Percentiles rank a stretch among this genome's conserved stretches.
These are phyloP conservation scores for Eucalyptus tenuipes DNA, from an alignment of 345 rosid species.

Conservation along the genomic window DNA sequence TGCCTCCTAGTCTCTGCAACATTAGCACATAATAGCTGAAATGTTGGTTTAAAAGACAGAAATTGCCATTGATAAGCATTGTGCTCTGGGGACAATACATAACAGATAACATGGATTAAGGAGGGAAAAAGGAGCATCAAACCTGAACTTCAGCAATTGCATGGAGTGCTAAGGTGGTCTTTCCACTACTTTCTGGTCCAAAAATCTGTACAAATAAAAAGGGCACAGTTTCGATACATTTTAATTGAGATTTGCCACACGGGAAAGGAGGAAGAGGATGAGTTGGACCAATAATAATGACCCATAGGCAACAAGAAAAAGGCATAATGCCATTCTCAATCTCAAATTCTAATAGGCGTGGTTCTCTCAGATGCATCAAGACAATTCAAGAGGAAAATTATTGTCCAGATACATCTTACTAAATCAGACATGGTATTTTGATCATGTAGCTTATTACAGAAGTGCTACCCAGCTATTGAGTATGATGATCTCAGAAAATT, in stretches of 20 bases:
- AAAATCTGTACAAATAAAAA: constrained; percentile 44
- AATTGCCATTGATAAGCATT: neutral
- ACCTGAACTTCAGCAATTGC: constrained; percentile 99
- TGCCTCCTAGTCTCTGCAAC: constrained; percentile 86
- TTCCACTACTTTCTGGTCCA: constrained; percentile 97
- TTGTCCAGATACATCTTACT: neutral
- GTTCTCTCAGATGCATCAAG: neutral
- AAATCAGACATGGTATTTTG: neutral
- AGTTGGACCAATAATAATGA: neutral
- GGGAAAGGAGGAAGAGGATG: neutral
- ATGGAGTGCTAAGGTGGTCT: constrained; percentile 94
- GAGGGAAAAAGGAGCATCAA: neutral
- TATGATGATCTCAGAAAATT: neutral
- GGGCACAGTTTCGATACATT: too few relatives aligned
- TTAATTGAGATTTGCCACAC: neutral
- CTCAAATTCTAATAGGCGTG: neutral
- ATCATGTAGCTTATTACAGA: neutral
- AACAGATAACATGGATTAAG: neutral
- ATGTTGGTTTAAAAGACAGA: neutral
- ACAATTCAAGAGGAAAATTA: neutral
- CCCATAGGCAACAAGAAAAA: neutral
- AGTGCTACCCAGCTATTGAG: neutral
- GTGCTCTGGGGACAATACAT: neutral
- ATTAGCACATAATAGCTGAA: neutral
- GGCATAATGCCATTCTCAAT: neutral